Base-by-base conservation (phyloP, 805 yeast species). In the Ogataea neopini region DNA sequence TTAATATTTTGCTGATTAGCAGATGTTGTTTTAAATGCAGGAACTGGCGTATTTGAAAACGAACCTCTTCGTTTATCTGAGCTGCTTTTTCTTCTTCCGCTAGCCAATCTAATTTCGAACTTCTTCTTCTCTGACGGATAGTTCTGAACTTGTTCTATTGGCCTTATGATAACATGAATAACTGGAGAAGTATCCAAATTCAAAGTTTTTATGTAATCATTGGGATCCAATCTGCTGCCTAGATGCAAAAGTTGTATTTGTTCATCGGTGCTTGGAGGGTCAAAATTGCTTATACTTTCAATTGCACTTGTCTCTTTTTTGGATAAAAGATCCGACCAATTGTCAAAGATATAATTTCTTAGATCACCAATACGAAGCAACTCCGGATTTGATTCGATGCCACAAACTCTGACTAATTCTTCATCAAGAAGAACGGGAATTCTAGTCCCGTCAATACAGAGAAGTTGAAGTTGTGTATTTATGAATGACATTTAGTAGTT, bases 191-290 rank as follows among this genome's bases (percentile, higher is more conserved):
- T 17, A 0, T 25, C 40, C 4, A 66, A 28, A 43, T 64, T 59
- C 23, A 67, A 48, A 2, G 57, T 19, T n/a, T 40, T 40, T 17
- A 67, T 13, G 2, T 23, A 18, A 1, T 47, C 53, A 39, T 59
- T 59, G 2, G 68, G 67, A 36, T 64, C 58, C 8, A 67, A 43
- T 40, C 68, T 49, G 33, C 48, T 47, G 2, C 71, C 71, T 15
- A 63, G 39, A 49, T 66, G 67, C 6, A 67, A 42, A 11, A 67
- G 41, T 43, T 66, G 70, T 6, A 66, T 51, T 45, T 66, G 66
- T 3, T 66, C 64, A 2, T 53, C 57, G 10, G 45, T 26, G 6
- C 41, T 23, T 0, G 67, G 68, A 7, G 23, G 29, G 3, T 15
- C 40, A 4, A 26, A 47, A 6, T 40, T 44, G 15, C 48, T 47